A percentile compares a stretch with the other conserved stretches of the same genome.
These are phyloP conservation scores for Talaromyces amestolkiae DNA, from an alignment of 2,329 filamentous ascomycete genomes.

Conservation along the genomic window DNA sequence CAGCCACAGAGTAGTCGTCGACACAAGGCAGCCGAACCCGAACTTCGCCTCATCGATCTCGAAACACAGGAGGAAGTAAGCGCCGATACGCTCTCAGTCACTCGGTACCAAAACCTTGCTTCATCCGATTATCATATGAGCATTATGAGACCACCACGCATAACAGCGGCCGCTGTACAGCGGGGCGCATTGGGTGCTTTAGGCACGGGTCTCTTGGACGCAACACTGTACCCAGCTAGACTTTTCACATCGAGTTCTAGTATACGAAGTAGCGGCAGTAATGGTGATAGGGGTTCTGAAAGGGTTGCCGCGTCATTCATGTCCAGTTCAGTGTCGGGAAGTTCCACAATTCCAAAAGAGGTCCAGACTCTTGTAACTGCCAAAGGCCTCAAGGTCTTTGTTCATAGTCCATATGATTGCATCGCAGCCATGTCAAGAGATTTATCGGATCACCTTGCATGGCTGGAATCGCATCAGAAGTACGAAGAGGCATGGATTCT, in stretches of 20 bases:
- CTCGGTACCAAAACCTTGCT: conserved; percentile 79
- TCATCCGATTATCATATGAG: conserved; percentile 90
- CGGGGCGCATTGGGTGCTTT: conserved; percentile 74
- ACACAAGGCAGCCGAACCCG: conserved; percentile 78
- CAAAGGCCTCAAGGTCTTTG: conserved; percentile 76
- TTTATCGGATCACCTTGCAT: conserved; percentile 76
- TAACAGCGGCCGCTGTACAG: conserved; percentile 62
- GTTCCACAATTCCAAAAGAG: conserved; percentile 37
- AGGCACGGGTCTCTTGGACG: conserved; percentile 79
- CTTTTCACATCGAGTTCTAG: conserved; percentile 87
- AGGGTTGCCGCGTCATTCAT: conserved; percentile 51
- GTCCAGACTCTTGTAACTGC: conserved; percentile 51
- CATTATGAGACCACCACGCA: conserved; percentile 73
- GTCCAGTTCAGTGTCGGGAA: conserved; percentile 52
- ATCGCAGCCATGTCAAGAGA: conserved; percentile 88
- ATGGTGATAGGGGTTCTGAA: conserved; percentile 58
- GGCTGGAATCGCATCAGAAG: conserved; percentile 77
- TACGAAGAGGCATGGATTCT: conserved; percentile 88
- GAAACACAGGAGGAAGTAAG: conserved; percentile 78
- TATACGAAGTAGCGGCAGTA: conserved; percentile 57
- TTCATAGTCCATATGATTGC: conserved; percentile 95
- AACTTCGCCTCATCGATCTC: conserved; percentile 87
- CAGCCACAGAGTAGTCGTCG: conserved; percentile 65
- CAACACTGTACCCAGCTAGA: conserved; percentile 78
- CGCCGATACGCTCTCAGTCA: conserved; percentile 80